These are phyloP conservation scores for Kazachstania psychrophila DNA, from an alignment of 805 yeast species.

Conservation along the genomic window DNA sequence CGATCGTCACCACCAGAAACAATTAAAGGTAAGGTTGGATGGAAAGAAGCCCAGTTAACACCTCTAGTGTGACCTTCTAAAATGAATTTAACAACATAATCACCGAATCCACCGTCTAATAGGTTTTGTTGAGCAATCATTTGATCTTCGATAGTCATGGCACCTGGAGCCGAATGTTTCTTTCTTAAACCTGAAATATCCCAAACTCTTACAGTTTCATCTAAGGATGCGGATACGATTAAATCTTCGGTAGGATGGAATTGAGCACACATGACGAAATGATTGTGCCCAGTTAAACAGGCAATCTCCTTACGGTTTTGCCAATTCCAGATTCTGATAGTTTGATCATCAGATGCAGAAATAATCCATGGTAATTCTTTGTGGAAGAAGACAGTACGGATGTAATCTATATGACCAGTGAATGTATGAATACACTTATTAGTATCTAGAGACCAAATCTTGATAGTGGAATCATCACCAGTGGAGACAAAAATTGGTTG, in stretches of 20 bases:
- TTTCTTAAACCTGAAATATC: constrained; percentile 91
- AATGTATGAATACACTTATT: constrained; percentile 87
- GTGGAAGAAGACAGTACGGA: constrained; percentile 90
- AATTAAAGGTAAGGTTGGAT: constrained; percentile 89
- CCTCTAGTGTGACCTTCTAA: constrained; percentile 98
- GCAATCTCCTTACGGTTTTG: constrained; percentile 97
- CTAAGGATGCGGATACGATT: constrained; percentile 90
- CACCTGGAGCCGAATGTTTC: constrained; percentile 81
- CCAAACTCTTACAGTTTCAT: constrained; percentile 99
- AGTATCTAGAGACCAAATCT: constrained; percentile 91
- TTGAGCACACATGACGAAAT: constrained; percentile 96
- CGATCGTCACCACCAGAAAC: constrained; percentile 96
- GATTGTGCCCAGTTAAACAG: constrained; percentile 94
- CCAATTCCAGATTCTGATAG: constrained; percentile 99
- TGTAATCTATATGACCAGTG: constrained; percentile 89
- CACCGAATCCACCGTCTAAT: constrained; percentile 91
- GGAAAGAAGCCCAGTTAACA: constrained; percentile 97
- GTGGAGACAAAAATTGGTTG: constrained; percentile 96
- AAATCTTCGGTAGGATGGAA: constrained; percentile 94
- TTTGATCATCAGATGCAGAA: constrained; percentile 94
- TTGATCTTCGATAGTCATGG: constrained; percentile 35
- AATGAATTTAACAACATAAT: constrained; percentile 89
- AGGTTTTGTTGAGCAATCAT: constrained; percentile 49
- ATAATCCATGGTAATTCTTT: constrained; percentile 95
- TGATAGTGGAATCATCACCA: constrained; percentile 91